Percentiles rank a stretch among this genome's conserved stretches.
Conservation (phyloP, 1,284 basidiomycete genomes). For the Ustilago hordei region DNA sequence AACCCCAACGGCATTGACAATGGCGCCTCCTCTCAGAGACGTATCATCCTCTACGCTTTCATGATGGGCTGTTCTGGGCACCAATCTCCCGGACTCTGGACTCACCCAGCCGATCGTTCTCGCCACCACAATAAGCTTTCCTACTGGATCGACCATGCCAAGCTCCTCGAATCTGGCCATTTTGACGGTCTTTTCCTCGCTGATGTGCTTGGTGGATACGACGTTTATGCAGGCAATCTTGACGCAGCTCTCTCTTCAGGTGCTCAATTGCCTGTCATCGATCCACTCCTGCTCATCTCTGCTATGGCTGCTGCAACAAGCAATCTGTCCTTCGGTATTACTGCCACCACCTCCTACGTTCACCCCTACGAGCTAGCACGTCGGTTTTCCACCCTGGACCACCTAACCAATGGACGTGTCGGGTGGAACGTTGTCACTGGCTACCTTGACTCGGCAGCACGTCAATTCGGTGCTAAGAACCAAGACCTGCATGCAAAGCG, state of each 20-base stretch:
- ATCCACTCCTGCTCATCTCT: slow-evolving; percentile 57
- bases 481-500: slow-evolving; percentile 62
- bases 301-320: slow-evolving; percentile 62
- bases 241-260: slow-evolving; percentile 59
- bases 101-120: slow-evolving; percentile 55
- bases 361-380: slow-evolving; percentile 69
- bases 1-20: slow-evolving; percentile 5
- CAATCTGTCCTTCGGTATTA: slow-evolving; percentile 63
- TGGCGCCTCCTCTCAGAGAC: slow-evolving; percentile 7
- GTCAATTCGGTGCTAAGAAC: slow-evolving; percentile 62
- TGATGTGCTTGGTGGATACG: slow-evolving; percentile 66
- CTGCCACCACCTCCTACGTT: slow-evolving; percentile 65
- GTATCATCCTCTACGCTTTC: slow-evolving; percentile 56
- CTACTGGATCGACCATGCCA: slow-evolving; percentile 64
- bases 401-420: slow-evolving; percentile 70
- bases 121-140: slow-evolving; percentile 58
- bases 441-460: slow-evolving; percentile 68
- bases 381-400: slow-evolving; percentile 69
- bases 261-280: slow-evolving; percentile 65
- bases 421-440: slow-evolving; percentile 70
- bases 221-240: slow-evolving; percentile 56
- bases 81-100: slow-evolving; percentile 60
- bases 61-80: slow-evolving; percentile 64
- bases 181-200: slow-evolving; percentile 66
- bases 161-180: slow-evolving; percentile 57